Evolutionary conservation across 1,284 basidiomycete genomes (phyloP).

Genomic region (Sphaerobolus stellatus): DNA sequence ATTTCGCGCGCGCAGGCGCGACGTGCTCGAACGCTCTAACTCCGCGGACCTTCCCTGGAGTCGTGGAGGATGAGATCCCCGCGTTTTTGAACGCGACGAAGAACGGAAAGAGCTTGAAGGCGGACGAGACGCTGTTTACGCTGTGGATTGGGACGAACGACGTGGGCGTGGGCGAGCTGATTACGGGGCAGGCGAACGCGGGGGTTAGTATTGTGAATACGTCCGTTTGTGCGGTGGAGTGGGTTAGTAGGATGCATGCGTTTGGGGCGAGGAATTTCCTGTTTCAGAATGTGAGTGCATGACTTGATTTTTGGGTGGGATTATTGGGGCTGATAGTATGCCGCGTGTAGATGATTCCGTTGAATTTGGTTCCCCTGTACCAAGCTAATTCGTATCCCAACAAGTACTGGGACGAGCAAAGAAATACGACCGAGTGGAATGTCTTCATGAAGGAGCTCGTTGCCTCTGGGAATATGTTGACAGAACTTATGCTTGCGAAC

Average conservation of each 20-base stretch:
- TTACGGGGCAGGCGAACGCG: conserved; percentile 34
- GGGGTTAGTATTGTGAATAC: conserved; percentile 40
- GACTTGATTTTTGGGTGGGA: too few relatives aligned
- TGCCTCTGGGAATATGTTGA: conserved; percentile 41
- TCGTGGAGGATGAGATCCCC: conserved; percentile 41
- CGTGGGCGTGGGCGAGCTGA: conserved; percentile 39
- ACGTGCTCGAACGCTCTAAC: conserved; percentile 46
- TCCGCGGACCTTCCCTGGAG: conserved; percentile 35
- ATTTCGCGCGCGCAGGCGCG: conserved; percentile 44
- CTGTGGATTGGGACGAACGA: conserved; percentile 52
- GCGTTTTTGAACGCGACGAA: conserved; percentile 32
- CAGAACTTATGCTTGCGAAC: conserved; percentile 41
- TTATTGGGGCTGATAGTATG: not conserved
- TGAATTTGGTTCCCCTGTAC: conserved; percentile 46
- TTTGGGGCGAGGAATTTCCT: conserved; percentile 46
- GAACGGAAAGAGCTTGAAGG: conserved; percentile 25
- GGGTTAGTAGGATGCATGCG: conserved; percentile 43
- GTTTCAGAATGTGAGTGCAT: conserved; percentile 42
- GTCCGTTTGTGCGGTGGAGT: conserved; percentile 42
- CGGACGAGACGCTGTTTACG: conserved; percentile 44
- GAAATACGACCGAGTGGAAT: conserved; percentile 52
- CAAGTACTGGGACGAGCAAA: conserved; percentile 42
- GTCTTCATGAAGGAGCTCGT: conserved; percentile 47
- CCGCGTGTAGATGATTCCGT: conserved; percentile 44
- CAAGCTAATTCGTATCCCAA: conserved; percentile 41